Evolutionary conservation across 2,329 filamentous ascomycete genomes (phyloP), one percentile per base, ranked within the genome.

Genomic region (Fusarium sp.): DNA sequence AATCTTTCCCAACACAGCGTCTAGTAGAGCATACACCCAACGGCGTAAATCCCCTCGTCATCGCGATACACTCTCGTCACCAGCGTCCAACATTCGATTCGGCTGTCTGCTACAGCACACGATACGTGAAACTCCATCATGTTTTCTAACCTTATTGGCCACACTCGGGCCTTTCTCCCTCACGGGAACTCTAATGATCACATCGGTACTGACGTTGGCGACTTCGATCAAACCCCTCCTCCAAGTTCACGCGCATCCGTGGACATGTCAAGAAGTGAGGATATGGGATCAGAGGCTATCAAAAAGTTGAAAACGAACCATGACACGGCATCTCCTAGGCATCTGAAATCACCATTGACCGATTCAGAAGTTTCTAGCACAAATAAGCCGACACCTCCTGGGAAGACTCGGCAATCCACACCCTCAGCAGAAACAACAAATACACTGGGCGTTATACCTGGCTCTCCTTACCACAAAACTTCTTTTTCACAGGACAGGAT

Each of bases 151-250:
- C 68, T 77, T 37, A 76, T 77, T 63, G 66, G 60, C 31, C 70
- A 78, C 39, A 71, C 70, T n/a, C 56, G 72, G 44, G 73, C 70
- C 59, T 68, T 70, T 33, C 65, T 73, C 54, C 69, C 72, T 49
- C 45, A 62, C 21, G 64, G 56, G 35, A 59, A 75, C 31, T 58
- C 61, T 10, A 55, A 76, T 29, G 64, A 66, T 33, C 61, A 69
- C 44, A 54, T 56, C 9, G 62, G 73, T 37, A 73, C 76, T 63
- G 73, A 74, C 18, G 38, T 55, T 38, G 75, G 74, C n/a, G 76
- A 77, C 52, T 80, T 83, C 55, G 78, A 82, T 62, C 66, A 73
- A 25, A 81, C 80, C 25, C 80, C 81, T 23, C 71, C 76, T n/a
- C 77, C 78, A 14, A 82, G 80, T 51, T 61, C 66, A 33, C 78